Base-by-base conservation (phyloP, 352 stramenopile species). In the Thraustochytrium striatum region DNA sequence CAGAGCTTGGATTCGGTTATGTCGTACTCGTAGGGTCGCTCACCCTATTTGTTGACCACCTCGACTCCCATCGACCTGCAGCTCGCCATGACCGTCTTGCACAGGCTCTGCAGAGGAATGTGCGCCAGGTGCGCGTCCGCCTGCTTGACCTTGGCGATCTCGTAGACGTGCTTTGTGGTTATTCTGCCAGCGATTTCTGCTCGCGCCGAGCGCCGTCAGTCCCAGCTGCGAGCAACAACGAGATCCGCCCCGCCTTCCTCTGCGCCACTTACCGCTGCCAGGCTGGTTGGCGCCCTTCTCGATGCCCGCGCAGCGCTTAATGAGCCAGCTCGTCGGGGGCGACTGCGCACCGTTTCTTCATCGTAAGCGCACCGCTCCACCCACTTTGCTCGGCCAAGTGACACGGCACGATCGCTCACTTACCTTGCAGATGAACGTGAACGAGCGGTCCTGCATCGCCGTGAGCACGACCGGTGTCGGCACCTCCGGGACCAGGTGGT, bases 71-170 rank as follows among this genome's bases (percentile, higher is more conserved):
- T 73, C 5, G 79, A 72, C 16, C 28, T 65, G 28, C 55, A 53
- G 0, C 75, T 82, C 21, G 55, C 57, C 30, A 81, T 3, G 21
- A 83, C 61, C 16, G 28, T 83, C 50, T 79, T 82, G 78, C 33
- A 52, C n/a, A 83, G 30, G 55, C 72, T 44, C 53, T 83, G 7
- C 3, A 83, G 25, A 2, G 75, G 52, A 8, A 98, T 90, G 39
- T 88, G 91, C 84, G 91, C 79, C 44, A 98, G 86, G 11, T 94
- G 89, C 65, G 97, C 87, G 86, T 98, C 94, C 81, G 91, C 86
- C 82, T 97, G 90, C 87, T 99, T 99, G 61, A 98, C 88, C 85
- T 96, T 94, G 41, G 95, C 96, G 86, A 99, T 98, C 86, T 99
- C 93, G 86, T 98, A 98, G 61, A 98, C 93, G 72, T 95, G 90